These are phyloP conservation scores for Cytospora chrysosperma DNA, from an alignment of 2,329 filamentous ascomycete genomes.

Conservation along the genomic window DNA sequence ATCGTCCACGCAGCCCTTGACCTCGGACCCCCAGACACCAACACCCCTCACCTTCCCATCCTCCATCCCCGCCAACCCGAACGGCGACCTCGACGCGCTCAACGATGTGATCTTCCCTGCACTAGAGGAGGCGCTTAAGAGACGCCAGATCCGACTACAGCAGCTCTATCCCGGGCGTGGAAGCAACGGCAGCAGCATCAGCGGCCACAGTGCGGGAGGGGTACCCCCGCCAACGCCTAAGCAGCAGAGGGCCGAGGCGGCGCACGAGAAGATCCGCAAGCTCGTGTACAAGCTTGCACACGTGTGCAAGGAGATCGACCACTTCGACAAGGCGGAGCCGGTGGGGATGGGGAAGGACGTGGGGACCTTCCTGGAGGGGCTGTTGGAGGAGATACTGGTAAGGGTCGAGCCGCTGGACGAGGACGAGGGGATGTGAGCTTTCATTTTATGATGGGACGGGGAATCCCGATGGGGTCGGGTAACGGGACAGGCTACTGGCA, in stretches of 20 bases:
- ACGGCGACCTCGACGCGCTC: conserved; percentile 77
- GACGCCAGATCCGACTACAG: conserved; percentile 65
- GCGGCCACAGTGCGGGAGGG: conserved; percentile 32
- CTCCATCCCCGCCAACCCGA: conserved; percentile 55
- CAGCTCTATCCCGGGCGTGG: conserved; percentile 39
- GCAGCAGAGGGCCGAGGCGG: conserved; percentile 66
- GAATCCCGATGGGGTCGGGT: no score
- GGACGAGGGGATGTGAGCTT: conserved; percentile 47
- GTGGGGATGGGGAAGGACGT: conserved; percentile 94
- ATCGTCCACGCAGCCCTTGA: conserved; percentile 18
- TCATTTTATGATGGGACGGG: no score
- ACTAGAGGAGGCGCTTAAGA: conserved; percentile 83
- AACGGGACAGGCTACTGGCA: neutral
- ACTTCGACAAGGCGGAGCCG: conserved; percentile 79
- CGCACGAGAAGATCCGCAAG: conserved; percentile 79
- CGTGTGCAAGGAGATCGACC: conserved; percentile 86
- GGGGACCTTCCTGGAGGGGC: conserved; percentile 82
- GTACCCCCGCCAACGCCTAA: conserved; percentile 53
- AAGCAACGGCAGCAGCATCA: conserved; percentile 52
- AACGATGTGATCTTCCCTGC: conserved; percentile 92
- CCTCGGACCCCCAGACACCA: conserved; percentile 23
- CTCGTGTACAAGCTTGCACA: conserved; percentile 80
- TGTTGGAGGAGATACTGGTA: conserved; percentile 91
- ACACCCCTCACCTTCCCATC: conserved; percentile 51
- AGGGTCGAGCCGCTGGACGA: conserved; percentile 86